Evolutionary conservation across 2,329 filamentous ascomycete species (phyloP).

Genomic region (Harringtonia aguacate): DNA sequence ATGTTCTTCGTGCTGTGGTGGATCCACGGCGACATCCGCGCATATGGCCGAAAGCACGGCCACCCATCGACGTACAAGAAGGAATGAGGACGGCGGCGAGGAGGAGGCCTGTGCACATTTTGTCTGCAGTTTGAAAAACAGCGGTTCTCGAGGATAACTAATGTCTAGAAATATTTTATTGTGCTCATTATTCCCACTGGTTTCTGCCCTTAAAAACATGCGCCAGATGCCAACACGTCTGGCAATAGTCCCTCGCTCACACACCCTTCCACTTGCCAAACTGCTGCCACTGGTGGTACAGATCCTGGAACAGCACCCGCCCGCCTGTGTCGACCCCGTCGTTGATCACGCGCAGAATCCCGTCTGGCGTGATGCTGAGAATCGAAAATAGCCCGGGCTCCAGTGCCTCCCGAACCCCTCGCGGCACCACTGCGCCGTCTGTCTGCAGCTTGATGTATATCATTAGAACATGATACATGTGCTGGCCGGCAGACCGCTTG

Average conservation of each 20-base stretch:
- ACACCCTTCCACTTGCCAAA: slow-evolving; percentile 56
- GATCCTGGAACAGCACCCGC: slow-evolving; percentile 44
- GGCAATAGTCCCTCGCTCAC: slow-evolving; percentile 18
- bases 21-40: slow-evolving; percentile 46
- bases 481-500: slow-evolving; percentile 48
- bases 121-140: no score
- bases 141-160: no score
- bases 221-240: no score
- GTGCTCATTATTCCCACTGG: no score
- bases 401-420: slow-evolving; percentile 41
- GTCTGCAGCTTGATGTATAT: slow-evolving; percentile 52
- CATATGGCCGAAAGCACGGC: slow-evolving; percentile 45
- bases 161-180: no score
- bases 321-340: slow-evolving; percentile 50
- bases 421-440: slow-evolving; percentile 34
- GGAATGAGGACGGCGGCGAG: neutral
- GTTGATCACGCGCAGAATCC: slow-evolving; percentile 44
- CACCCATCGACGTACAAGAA: slow-evolving; percentile 41
- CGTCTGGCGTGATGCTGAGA: slow-evolving; percentile 45
- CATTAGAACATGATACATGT: slow-evolving; percentile 51
- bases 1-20: slow-evolving; percentile 48
- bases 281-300: slow-evolving; percentile 49
- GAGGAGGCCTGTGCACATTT: neutral
- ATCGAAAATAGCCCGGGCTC: slow-evolving; percentile 48
- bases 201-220: no score